Percentiles rank a stretch among this genome's conserved stretches.
These are phyloP conservation scores for Dianthus caryophyllus DNA, from an alignment of 148 eudicot genomes.

Conservation along the genomic window DNA sequence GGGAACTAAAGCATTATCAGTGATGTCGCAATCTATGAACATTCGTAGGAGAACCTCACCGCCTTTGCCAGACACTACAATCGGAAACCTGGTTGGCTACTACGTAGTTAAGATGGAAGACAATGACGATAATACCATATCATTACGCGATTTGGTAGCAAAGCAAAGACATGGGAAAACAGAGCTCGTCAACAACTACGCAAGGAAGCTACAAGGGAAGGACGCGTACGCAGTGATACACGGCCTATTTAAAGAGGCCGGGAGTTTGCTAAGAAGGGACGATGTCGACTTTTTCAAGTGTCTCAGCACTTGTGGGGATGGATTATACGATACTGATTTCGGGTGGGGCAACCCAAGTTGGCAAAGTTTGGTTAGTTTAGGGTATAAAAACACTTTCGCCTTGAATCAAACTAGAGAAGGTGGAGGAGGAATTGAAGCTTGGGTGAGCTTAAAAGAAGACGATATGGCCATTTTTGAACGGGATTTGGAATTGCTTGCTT, in stretches of 20 bases:
- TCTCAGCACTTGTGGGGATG: constrained; percentile 31
- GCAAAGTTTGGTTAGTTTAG: constrained; percentile 29
- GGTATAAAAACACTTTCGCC: constrained; percentile 30
- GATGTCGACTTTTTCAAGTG: constrained; percentile 33
- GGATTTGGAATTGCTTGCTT: constrained; percentile 21
- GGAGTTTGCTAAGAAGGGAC: constrained; percentile 25
- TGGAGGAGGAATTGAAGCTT: constrained; percentile 39
- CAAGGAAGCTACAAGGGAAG: constrained; percentile 25
- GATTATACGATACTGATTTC: constrained; percentile 39
- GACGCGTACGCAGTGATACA: constrained; percentile 22
- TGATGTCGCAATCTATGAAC: constrained; percentile 38
- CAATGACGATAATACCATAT: constrained; percentile 2
- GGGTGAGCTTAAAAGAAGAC: constrained; percentile 31
- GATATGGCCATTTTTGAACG: constrained; percentile 26
- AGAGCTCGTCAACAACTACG: constrained; percentile 27
- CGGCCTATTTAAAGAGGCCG: constrained; percentile 30
- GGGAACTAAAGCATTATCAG: constrained; percentile 15
- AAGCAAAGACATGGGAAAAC: constrained; percentile 33
- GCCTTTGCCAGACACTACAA: constrained; percentile 25
- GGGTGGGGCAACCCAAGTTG: constrained; percentile 54
- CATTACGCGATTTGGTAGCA: constrained; percentile 19
- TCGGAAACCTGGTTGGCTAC: constrained; percentile 36
- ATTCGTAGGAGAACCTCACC: constrained; percentile 31
- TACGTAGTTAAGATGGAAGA: constrained; percentile 23
- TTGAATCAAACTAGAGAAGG: constrained; percentile 30